Base-by-base conservation (phyloP, 2,329 filamentous ascomycete species). In the Pezicula neosporulosa region DNA sequence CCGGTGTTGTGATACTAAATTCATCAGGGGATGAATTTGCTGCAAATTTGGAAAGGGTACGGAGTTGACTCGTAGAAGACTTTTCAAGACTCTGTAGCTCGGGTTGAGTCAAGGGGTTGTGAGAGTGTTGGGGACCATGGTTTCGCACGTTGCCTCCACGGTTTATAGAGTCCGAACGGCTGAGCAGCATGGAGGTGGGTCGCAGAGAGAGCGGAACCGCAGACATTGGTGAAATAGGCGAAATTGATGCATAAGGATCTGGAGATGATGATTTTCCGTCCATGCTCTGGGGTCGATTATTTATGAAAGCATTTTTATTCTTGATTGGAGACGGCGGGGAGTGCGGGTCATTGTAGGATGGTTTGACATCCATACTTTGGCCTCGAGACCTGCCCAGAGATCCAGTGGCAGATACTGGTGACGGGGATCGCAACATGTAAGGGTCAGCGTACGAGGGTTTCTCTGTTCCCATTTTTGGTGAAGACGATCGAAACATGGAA, bases 61-160 rank as follows among this genome's bases (percentile, higher is more conserved):
- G 86, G 19, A 99, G 79, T 68, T 99, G 90, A 52, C 87, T 86
- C 2, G 94, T 97, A 0, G 93, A 89, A 0, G 94, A 97, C 61
- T 89, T 89, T 52, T 93, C 87, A 16, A 99, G 77, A 33, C 83
- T 86, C 66, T 91, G 82, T 10, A 97, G 77, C 57, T 97, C 91
- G 3, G 89, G 86, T 0, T 81, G 77, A 7, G 77, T 79, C 15
- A 91, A 69, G 3, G 78, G 73, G 12, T 77, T 66, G 24, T 66
- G 61, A 36, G 61, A 60, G 47, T 68, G 66, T 48, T 60, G 58
- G 49, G 65, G 53, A n/a, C 60, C 56, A n/a, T 63, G 64, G 53
- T 49, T 56, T 60, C 53, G 60, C 54, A 46, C 44, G 27, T 53
- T 48, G 15, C 27, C 46, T 18, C 52, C 51, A 19, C 51, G 55